phyloP scores from a whole-genome alignment of 1,284 basidiomycete species.

The Xerocomus nothofagi region DNA sequence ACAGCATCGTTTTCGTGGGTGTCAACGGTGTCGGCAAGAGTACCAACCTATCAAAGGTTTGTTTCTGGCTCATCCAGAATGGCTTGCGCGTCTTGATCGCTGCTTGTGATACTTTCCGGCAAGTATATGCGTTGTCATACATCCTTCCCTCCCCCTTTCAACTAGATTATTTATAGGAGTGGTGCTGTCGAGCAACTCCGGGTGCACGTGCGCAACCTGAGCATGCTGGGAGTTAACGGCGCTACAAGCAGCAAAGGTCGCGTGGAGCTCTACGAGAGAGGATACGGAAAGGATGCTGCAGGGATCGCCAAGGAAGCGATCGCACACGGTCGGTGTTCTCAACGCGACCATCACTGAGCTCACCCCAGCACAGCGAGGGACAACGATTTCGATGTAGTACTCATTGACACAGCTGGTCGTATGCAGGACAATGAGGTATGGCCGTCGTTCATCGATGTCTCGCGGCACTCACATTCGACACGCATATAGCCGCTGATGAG shows the following conservation, averaged over 20 bases:
- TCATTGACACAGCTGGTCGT: constrained; percentile 96
- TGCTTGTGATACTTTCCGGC: constrained; percentile 97
- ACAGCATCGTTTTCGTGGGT: constrained; percentile 97
- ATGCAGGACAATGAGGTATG: constrained; percentile 97
- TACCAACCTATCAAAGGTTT: constrained; percentile 97
- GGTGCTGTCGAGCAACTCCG: constrained; percentile 98
- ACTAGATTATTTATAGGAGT: constrained; percentile 50
- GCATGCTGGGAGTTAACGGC: constrained; percentile 79
- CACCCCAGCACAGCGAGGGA: constrained; percentile 61
- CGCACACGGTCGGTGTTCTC: constrained; percentile 62
- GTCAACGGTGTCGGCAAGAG: constrained; percentile 99
- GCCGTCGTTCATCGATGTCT: neutral
- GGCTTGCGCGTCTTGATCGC: constrained; percentile 92
- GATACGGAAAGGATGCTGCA: constrained; percentile 98
- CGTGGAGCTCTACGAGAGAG: constrained; percentile 94
- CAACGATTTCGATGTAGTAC: constrained; percentile 88
- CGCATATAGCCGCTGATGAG: constrained; percentile 82
- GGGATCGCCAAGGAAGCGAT: constrained; percentile 97
- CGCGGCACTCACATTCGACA: neutral
- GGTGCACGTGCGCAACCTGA: constrained; percentile 94
- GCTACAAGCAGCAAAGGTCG: constrained; percentile 67
- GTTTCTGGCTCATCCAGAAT: constrained; percentile 99
- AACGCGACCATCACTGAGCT: neutral
- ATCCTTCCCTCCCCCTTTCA: neutral
- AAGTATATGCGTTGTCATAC: constrained; percentile 22